phyloP scores from a whole-genome alignment of 2,329 filamentous ascomycete genomes.

The Elsinoe ampelina region DNA sequence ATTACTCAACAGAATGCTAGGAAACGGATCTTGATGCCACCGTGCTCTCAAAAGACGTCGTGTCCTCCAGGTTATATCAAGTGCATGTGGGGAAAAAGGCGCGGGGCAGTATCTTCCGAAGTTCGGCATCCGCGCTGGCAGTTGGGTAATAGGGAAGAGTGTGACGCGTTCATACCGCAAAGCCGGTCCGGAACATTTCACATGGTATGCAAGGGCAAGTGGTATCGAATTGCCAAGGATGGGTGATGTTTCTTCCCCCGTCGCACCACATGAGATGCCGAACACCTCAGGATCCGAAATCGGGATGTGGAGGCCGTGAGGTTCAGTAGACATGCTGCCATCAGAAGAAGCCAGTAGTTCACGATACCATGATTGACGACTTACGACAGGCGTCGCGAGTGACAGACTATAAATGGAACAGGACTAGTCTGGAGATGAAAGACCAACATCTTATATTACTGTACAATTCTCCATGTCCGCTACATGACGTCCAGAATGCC shows the following conservation, averaged over 20 bases:
- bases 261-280: not conserved
- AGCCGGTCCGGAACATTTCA: too few relatives aligned
- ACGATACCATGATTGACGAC: not conserved
- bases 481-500: too few relatives aligned
- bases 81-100: not conserved
- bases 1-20: not conserved
- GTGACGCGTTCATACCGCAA: not conserved
- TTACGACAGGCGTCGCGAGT: not conserved
- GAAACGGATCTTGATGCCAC: too few relatives aligned
- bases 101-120: slow-evolving; percentile 7
- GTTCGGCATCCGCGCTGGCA: slow-evolving; percentile 3
- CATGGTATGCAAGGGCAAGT: not conserved
- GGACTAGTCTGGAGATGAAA: not conserved
- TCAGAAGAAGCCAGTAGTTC: too few relatives aligned
- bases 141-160: not conserved
- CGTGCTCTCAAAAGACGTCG: not conserved
- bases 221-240: not conserved
- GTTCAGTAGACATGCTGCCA: too few relatives aligned
- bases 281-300: too few relatives aligned
- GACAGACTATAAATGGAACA: too few relatives aligned
- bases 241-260: not conserved
- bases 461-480: not conserved
- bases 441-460: not conserved
- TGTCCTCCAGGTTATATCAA: not conserved
- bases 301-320: not conserved